Evolutionary conservation across 768 basidiomycete species (phyloP).

Genomic region (Pholiota molesta): DNA sequence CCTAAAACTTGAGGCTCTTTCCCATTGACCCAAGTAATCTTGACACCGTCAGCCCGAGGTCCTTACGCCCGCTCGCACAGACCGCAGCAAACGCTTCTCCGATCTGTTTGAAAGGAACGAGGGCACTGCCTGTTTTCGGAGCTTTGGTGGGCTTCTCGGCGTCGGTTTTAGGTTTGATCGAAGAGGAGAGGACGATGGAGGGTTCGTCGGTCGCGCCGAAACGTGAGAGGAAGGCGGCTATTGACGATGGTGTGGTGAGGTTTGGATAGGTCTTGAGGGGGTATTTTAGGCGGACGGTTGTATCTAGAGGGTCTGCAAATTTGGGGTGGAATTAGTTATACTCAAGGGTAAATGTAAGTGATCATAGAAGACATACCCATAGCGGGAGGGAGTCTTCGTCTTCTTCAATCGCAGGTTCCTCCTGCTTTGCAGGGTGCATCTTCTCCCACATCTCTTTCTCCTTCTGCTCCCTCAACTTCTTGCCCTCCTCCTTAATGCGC

Average conservation of each 20-base stretch:
- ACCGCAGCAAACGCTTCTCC: slow-evolving; percentile 79
- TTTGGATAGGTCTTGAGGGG: slow-evolving; percentile 56
- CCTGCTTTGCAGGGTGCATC: slow-evolving; percentile 35
- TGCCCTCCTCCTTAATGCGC: slow-evolving; percentile 75
- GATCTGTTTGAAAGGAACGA: slow-evolving; percentile 77
- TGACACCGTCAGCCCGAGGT: slow-evolving; percentile 61
- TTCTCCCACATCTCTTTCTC: slow-evolving; percentile 52
- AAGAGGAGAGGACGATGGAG: slow-evolving; percentile 69
- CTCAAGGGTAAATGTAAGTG: background rate
- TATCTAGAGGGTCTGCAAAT: slow-evolving; percentile 63
- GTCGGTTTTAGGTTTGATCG: slow-evolving; percentile 47
- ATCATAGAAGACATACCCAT: slow-evolving; percentile 41
- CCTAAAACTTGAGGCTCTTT: slow-evolving; percentile 72
- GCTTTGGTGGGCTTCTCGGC: slow-evolving; percentile 48
- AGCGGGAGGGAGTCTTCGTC: slow-evolving; percentile 53
- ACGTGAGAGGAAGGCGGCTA: slow-evolving; percentile 53
- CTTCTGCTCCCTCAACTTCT: slow-evolving; percentile 66
- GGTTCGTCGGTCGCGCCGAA: slow-evolving; percentile 68
- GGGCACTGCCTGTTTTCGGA: slow-evolving; percentile 70
- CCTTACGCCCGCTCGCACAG: slow-evolving; percentile 55
- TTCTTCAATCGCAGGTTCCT: slow-evolving; percentile 30
- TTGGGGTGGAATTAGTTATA: slow-evolving; percentile 5
- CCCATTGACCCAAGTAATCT: slow-evolving; percentile 74
- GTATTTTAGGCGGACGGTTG: slow-evolving; percentile 77
- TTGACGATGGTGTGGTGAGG: slow-evolving; percentile 52